Base-by-base conservation (phyloP, 805 yeast species). In the Lipomyces sp. region DNA sequence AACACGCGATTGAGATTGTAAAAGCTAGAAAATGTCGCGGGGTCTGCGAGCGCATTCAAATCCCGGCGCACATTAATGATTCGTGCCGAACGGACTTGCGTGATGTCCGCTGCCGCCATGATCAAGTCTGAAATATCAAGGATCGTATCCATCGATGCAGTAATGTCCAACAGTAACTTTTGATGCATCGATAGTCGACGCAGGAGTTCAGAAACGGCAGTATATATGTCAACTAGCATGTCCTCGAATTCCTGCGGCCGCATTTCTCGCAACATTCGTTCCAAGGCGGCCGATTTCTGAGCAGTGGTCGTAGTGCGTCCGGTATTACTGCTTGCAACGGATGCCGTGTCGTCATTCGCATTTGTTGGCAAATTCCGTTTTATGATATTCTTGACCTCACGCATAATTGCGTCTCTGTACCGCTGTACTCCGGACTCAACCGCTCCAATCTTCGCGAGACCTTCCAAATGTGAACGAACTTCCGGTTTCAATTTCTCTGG, bases 161-260 rank as follows among this genome's bases (percentile, higher is more conserved):
- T 87, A 62, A 90, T 75, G 70, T 91, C 95, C 13, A 95, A 80
- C 35, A 94, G 77, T 3, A 90, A 72, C 75, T 92, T 92, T 74
- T 92, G 96, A 65, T 92, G 97, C 7, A 85, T 79, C 0, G 90
- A 86, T 37, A 93, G 79, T 65, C 97, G 83, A 69, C 94, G 80
- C 33, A 92, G 79, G 24, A 91, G 87, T 73, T 90, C 96, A 0
- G 92, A 85, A 2, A 89, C 80, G 29, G 85, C 83, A 0, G 90
- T 78, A 71, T 85, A 90, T 3, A 87, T 87, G 35, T 79, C 80
- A 1, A 82, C 76, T 54, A 91, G 75, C 90, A 92, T 88, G 1
- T 78, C 80, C 72, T 90, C 91, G 74, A 92, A 92, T 65, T 91
- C 97, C 13, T 79, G 77, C 0, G 95, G 89, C 0, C 92, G 82